Base-by-base conservation (phyloP, 2,329 filamentous ascomycete species). In the Trichoderma breve region DNA sequence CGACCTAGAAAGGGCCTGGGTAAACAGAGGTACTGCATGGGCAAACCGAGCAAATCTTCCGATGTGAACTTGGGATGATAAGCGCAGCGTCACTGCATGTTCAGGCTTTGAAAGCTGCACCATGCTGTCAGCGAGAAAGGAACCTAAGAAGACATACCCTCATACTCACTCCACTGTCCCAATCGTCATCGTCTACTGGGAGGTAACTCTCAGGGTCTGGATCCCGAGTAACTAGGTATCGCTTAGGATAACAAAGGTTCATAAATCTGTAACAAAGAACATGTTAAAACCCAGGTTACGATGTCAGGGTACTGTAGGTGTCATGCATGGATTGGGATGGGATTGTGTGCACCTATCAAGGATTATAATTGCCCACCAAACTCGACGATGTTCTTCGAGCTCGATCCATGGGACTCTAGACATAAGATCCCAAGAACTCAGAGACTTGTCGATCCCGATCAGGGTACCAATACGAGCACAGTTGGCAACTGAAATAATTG, bases 191-290 rank as follows among this genome's bases (percentile, higher is more conserved):
- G 55, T 71, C 62, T 14, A 67, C 70, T 30, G 70, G 70, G n/a
- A 71, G 70, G 39, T 58, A 67, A 39, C 70, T 71, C 28, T 58
- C 70, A n/a, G 43, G 62, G 47, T 71, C 70, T 14, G 70, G 70
- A 34, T 71, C 70, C 12, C 30, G 61, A 12, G 70, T 71, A 21
- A 71, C 70, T 28, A 71, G 61, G 24, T 64, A 58, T 47, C 24
- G 61, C 61, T 71, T 39, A 15, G 61, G 43, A 28, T 67, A 36
- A 8, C 26, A 71, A 51, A 71, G 70, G 30, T 71, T 71, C 36
- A 67, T 60, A 51, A 71, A 71, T 67, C 70, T 71, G n/a, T 9
- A 21, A 53, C n/a, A 21, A 11, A 53, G 18, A n/a, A 21, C 21
- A 21, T 26, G 21, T 32, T 55, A 30, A 15, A 26, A 28, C 14